phyloP scores from a whole-genome alignment of 495 filamentous ascomycete species.

The Aspergillus cristatus region DNA sequence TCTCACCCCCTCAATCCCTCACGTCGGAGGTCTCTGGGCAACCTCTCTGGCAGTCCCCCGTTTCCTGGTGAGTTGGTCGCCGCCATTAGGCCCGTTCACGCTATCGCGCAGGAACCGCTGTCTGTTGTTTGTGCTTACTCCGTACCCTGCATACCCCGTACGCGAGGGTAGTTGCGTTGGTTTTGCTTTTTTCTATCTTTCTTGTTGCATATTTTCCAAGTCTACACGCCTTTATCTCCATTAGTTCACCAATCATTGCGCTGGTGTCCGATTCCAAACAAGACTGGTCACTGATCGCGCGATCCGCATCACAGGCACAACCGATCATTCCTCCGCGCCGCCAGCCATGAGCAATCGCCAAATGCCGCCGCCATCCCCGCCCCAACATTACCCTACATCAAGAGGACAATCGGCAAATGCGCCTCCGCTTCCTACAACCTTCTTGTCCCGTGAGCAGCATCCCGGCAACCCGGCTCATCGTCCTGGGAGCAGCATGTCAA shows the following conservation, averaged over 20 bases:
- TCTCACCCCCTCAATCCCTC: slow-evolving; percentile 20
- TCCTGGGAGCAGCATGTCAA: slow-evolving; percentile 83
- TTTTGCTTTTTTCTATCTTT: slow-evolving; percentile 2
- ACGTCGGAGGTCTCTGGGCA: slow-evolving; percentile 29
- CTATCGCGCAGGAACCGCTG: no score
- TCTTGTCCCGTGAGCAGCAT: slow-evolving; percentile 41
- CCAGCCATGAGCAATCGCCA: slow-evolving; percentile 41
- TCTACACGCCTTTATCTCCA: neutral
- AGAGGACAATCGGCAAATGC: slow-evolving; percentile 34
- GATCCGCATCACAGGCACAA: no score
- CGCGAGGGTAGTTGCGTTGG: no score
- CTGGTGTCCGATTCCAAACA: no score
- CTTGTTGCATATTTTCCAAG: neutral
- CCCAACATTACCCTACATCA: slow-evolving; percentile 38
- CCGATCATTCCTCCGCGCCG: slow-evolving; percentile 21
- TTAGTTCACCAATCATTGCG: no score
- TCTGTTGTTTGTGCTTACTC: no score
- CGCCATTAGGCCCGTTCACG: no score
- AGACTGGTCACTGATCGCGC: no score
- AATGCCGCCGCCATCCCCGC: slow-evolving; percentile 54
- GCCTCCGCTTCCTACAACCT: slow-evolving; percentile 33
- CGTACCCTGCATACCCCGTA: no score
- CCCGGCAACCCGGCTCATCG: slow-evolving; percentile 39
- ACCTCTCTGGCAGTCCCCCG: slow-evolving; percentile 22
- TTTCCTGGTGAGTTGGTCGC: slow-evolving; percentile 36